Evolutionary conservation across 2,329 filamentous ascomycete species (phyloP).

Genomic region (Cryphonectria nitschkei): DNA sequence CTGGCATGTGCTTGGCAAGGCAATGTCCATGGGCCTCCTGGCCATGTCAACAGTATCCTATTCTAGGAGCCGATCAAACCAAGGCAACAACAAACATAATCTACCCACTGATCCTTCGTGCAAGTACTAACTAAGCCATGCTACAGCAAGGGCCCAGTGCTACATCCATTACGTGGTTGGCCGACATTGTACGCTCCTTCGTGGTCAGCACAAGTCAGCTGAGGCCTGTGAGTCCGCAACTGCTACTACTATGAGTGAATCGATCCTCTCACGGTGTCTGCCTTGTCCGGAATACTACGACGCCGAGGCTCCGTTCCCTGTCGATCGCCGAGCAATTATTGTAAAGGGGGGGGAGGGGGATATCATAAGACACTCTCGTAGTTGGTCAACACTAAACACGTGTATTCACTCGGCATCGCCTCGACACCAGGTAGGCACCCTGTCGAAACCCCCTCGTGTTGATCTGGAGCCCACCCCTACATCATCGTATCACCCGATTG

Average conservation of each 20-base stretch:
- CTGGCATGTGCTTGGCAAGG: background rate
- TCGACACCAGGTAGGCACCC: background rate
- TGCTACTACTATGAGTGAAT: background rate
- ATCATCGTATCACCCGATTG: background rate
- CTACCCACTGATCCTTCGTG: background rate
- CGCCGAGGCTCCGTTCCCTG: background rate
- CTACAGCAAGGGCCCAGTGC: background rate
- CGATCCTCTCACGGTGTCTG: background rate
- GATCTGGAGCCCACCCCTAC: background rate
- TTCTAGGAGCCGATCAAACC: background rate
- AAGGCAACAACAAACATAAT: background rate
- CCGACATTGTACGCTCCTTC: background rate
- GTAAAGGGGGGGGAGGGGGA: background rate
- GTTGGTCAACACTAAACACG: background rate
- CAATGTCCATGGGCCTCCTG: background rate
- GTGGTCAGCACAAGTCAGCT: background rate
- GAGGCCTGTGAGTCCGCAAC: background rate
- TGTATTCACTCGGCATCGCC: background rate
- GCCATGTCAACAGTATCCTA: background rate
- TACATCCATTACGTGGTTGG: background rate
- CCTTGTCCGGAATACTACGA: background rate
- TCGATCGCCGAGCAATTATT: background rate
- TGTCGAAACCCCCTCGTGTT: background rate
- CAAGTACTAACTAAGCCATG: background rate
- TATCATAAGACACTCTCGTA: background rate